Percentiles rank a stretch among this genome's conserved stretches.
These are phyloP conservation scores for Aphanomyces invadans DNA, from an alignment of 352 stramenopile genomes.

Conservation along the genomic window DNA sequence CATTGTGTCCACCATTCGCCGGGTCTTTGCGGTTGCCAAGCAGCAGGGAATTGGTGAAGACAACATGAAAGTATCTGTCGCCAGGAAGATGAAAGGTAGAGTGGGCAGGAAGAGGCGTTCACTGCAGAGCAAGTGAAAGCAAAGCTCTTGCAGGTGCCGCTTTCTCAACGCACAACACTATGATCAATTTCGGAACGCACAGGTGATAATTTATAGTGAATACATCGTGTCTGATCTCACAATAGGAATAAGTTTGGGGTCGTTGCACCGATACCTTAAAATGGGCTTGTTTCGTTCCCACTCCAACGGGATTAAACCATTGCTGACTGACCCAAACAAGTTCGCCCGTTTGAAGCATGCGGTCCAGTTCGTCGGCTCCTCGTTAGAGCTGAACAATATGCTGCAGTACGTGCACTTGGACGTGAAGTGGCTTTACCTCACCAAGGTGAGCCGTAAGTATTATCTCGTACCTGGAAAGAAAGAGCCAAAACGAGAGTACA, in stretches of 20 bases:
- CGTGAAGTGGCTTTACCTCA: constrained; percentile 36
- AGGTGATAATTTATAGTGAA: not conserved
- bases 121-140: not conserved
- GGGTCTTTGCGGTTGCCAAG: not conserved
- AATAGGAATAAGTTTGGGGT: not conserved
- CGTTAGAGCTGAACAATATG: not conserved
- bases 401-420: not conserved
- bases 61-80: not conserved
- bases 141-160: not conserved
- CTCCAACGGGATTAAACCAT: not conserved
- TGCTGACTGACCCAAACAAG: not conserved
- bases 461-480: constrained; percentile 19
- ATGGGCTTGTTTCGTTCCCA: not conserved
- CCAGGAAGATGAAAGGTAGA: not conserved
- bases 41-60: not conserved
- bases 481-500: not conserved
- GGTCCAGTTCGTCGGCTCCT: not conserved
- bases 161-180: not conserved
- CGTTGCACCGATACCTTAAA: not conserved
- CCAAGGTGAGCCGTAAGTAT: constrained; percentile 31
- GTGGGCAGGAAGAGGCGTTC: not conserved
- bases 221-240: not conserved
- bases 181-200: not conserved
- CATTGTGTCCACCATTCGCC: not conserved
- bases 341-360: not conserved